Evolutionary conservation across 352 stramenopile genomes (phyloP), one percentile per base, ranked within the genome.

Genomic region (Pythium monospermum): DNA sequence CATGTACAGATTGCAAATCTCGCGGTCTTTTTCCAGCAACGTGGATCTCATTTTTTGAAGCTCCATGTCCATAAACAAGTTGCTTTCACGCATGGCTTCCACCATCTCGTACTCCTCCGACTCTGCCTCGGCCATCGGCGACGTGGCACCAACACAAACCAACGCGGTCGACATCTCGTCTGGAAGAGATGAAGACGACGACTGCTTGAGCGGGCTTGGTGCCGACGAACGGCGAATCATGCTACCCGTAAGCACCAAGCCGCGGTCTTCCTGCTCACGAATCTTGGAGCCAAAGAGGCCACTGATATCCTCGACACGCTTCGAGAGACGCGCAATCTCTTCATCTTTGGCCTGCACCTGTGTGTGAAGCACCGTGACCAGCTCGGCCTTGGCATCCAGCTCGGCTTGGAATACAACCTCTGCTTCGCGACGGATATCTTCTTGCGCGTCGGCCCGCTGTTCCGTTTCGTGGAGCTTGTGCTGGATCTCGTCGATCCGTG

Each of bases 1-100:
- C 65, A 87, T 77, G 36, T 91, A 85, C 10, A 91, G 55, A 39
- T 76, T 68, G 59, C 80, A 91, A 31, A 91, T 89, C 59, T 91
- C 77, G n/a, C 76, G 73, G 26, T 91, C 77, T 54, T 89, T 91
- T 49, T 87, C 80, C 47, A 77, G 65, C 23, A 91, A 54, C 16
- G 67, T 62, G 15, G 52, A 57, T n/a, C 61, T 62, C 30, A 91
- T 68, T 23, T 66, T 52, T 37, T 69, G 60, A 27, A 87, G 57
- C 35, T 86, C 72, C 35, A 68, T 67, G 45, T 76, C 64, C 59
- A 58, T 44, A 35, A 64, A 55, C 50, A 64, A 43, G 36, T 49
- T 51, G 23, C 49, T 53, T 32, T 63, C 47, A n/a, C n/a, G n/a
- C 4, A 18, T 19, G 11, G 6, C 11, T 11, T 18, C 19, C 6